These are phyloP conservation scores for Geosmithia putterillii DNA, from an alignment of 2,329 filamentous ascomycete species.

Conservation along the genomic window DNA sequence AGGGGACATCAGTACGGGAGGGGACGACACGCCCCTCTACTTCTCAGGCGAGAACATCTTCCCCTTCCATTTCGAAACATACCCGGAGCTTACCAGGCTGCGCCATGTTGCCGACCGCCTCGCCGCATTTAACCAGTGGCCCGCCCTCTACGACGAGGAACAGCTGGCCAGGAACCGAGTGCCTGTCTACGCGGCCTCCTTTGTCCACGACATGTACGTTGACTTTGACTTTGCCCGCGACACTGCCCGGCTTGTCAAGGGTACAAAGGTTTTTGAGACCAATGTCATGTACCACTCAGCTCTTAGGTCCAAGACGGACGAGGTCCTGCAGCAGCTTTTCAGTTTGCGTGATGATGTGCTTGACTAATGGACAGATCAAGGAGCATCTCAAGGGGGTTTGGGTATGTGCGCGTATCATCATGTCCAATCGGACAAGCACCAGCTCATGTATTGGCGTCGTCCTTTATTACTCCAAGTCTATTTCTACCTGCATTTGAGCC, in stretches of 20 bases:
- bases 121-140: slow-evolving; percentile 59
- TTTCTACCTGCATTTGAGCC: slow-evolving; percentile 36
- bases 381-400: no score
- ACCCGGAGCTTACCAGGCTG: slow-evolving; percentile 60
- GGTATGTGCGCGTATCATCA: no score
- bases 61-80: slow-evolving; percentile 72
- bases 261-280: slow-evolving; percentile 70
- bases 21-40: slow-evolving; percentile 42
- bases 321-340: slow-evolving; percentile 68
- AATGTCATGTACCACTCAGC: slow-evolving; percentile 85
- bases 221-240: slow-evolving; percentile 61
- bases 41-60: slow-evolving; percentile 94
- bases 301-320: slow-evolving; percentile 57
- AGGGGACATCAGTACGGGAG: slow-evolving; percentile 8
- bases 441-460: no score
- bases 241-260: slow-evolving; percentile 63
- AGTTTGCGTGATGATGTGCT: slow-evolving; percentile 58
- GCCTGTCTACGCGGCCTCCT: slow-evolving; percentile 76
- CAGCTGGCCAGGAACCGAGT: slow-evolving; percentile 67
- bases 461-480: slow-evolving; percentile 24
- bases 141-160: slow-evolving; percentile 60
- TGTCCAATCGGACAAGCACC: no score
- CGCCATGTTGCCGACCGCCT: slow-evolving; percentile 58
- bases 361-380: slow-evolving; percentile 37
- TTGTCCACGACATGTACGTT: slow-evolving; percentile 86